These are phyloP conservation scores for Microdochium trichocladiopsis DNA, from an alignment of 2,329 filamentous ascomycete genomes.

Conservation along the genomic window DNA sequence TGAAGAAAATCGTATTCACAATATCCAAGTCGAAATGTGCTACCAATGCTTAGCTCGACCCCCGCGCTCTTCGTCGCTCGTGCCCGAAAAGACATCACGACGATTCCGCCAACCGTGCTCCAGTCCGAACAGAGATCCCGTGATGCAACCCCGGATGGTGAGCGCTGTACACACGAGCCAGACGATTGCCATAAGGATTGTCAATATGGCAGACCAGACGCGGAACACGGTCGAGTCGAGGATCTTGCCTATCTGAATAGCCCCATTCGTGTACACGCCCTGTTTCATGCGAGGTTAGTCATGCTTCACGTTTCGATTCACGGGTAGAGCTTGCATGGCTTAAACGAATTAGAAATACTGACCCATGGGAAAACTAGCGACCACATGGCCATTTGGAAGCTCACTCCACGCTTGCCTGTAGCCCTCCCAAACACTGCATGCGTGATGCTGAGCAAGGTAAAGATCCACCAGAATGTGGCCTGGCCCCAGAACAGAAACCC, in stretches of 20 bases:
- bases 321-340: background rate
- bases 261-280: slow-evolving; percentile 30
- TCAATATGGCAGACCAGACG: slow-evolving; percentile 27
- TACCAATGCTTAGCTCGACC: too few species aligned
- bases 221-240: slow-evolving; percentile 28
- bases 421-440: slow-evolving; percentile 8
- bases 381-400: slow-evolving; percentile 24
- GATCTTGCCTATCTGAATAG: slow-evolving; percentile 25
- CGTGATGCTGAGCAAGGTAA: slow-evolving; percentile 25
- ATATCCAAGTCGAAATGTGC: too few species aligned
- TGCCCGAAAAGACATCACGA: background rate
- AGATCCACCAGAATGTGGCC: slow-evolving; percentile 32
- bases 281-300: slow-evolving; percentile 5
- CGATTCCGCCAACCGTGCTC: background rate
- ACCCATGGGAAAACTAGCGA: slow-evolving; percentile 30
- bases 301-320: too few species aligned
- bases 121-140: background rate
- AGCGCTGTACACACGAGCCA: slow-evolving; percentile 9
- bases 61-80: background rate
- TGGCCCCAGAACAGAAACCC: slow-evolving; percentile 30
- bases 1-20: too few species aligned
- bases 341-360: slow-evolving; percentile 5
- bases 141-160: background rate
- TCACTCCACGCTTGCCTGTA: slow-evolving; percentile 9
- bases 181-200: slow-evolving; percentile 24